phyloP scores from a whole-genome alignment of 2,329 filamentous ascomycete species.

The Sporothrix curviconia region DNA sequence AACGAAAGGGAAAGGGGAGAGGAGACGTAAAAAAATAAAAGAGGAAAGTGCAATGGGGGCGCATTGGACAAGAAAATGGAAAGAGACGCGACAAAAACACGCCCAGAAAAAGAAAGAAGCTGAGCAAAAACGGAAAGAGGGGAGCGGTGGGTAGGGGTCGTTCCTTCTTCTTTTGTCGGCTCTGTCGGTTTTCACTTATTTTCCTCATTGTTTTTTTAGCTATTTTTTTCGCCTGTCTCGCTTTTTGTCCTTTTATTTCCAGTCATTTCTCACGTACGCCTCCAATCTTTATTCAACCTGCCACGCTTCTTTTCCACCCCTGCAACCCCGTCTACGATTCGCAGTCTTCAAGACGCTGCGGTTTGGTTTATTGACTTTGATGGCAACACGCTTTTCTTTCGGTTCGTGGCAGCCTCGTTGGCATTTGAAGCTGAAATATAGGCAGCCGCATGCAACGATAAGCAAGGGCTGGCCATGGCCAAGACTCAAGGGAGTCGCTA shows the following conservation, averaged over 20 bases:
- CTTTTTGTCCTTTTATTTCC: background rate
- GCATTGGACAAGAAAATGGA: background rate
- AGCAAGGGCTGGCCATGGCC: too few species aligned
- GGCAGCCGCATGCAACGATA: too few species aligned
- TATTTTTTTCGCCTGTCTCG: background rate
- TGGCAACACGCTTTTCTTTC: too few species aligned
- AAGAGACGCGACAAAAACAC: background rate
- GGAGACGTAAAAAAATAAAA: background rate
- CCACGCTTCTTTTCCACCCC: too few species aligned
- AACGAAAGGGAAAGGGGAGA: background rate
- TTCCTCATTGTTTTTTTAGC: background rate
- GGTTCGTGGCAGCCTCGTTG: too few species aligned
- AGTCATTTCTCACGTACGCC: background rate
- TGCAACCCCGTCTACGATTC: too few species aligned
- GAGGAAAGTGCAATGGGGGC: background rate
- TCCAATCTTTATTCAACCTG: too few species aligned
- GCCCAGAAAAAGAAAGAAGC: background rate
- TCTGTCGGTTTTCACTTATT: background rate
- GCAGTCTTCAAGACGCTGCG: too few species aligned
- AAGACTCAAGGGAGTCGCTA: too few species aligned
- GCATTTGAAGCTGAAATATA: too few species aligned
- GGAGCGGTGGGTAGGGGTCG: background rate
- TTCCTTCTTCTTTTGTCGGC: conserved; percentile 7
- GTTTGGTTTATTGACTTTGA: too few species aligned
- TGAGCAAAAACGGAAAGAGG: conserved; percentile 1